Evolutionary conservation across 768 basidiomycete species (phyloP).

Genomic region (Coprinopsis marcescibilis): DNA sequence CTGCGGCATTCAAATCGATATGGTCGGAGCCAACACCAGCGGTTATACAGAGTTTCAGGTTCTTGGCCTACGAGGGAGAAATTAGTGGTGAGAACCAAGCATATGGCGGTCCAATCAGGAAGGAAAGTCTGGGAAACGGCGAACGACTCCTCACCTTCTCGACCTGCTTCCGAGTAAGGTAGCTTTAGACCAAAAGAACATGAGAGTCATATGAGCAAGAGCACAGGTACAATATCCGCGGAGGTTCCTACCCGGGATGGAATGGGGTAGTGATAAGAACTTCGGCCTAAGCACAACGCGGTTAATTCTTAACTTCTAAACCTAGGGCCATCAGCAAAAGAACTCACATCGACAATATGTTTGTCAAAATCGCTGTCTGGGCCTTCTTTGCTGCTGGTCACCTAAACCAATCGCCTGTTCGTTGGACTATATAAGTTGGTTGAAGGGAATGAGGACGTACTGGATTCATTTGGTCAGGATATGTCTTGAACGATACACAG

Average conservation of each 20-base stretch:
- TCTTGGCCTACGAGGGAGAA: constrained; percentile 54
- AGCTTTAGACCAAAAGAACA: constrained; percentile 27
- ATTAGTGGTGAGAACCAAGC: background rate
- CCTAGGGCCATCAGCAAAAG: background rate
- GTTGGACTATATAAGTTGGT: background rate
- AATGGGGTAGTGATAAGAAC: constrained; percentile 81
- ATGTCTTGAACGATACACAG: background rate
- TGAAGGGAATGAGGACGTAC: background rate
- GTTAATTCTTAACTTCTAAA: background rate
- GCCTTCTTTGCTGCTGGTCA: constrained; percentile 80
- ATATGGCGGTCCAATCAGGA: constrained; percentile 2
- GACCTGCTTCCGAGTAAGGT: constrained; percentile 68
- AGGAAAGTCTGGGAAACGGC: background rate
- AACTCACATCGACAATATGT: constrained; percentile 68
- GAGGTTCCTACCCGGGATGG: constrained; percentile 70
- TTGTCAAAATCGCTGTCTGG: constrained; percentile 77
- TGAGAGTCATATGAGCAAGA: background rate
- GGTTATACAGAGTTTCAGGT: constrained; percentile 85
- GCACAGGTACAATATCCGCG: background rate
- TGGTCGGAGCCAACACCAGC: constrained; percentile 91
- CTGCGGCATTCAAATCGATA: constrained; percentile 85
- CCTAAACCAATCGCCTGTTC: constrained; percentile 30
- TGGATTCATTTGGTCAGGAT: background rate
- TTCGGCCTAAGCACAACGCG: constrained; percentile 47
- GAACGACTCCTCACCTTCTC: constrained; percentile 44